These are phyloP conservation scores for barrel medic (Medicago truncatula) DNA, from an alignment of 306 rosid genomes.

Conservation along the genomic window DNA sequence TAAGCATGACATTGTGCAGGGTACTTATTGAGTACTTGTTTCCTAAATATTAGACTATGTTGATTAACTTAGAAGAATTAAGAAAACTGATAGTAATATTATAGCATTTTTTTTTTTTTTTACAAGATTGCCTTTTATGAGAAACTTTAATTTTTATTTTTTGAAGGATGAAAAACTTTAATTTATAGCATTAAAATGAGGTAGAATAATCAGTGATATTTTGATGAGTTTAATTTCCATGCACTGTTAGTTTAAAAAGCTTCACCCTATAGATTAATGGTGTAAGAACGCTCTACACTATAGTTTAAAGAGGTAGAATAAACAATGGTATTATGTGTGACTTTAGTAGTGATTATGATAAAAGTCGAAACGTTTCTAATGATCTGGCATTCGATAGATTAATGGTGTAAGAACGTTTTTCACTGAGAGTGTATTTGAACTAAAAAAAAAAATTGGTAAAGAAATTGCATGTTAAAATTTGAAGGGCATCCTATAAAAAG, in stretches of 20 bases:
- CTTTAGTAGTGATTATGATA: not conserved
- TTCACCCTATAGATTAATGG: too few relatives aligned
- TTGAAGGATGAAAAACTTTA: not conserved
- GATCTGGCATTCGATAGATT: not conserved
- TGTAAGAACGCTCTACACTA: too few relatives aligned
- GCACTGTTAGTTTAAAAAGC: not conserved
- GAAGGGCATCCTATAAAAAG: not conserved
- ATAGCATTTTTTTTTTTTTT: not conserved
- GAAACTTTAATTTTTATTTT: not conserved
- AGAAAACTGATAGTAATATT: not conserved
- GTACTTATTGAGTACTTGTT: slow-evolving; percentile 1
- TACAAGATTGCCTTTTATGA: not conserved
- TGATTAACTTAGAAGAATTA: not conserved
- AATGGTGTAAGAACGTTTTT: not conserved
- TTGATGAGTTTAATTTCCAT: not conserved
- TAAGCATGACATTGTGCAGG: not conserved
- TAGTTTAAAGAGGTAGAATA: too few relatives aligned
- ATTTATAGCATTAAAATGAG: not conserved
- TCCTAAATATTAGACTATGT: not conserved
- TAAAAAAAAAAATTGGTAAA: too few relatives aligned
- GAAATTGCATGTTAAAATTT: not conserved
- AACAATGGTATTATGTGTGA: too few relatives aligned
- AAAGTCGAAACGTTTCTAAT: not conserved
- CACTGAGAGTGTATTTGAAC: not conserved
- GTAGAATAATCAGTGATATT: not conserved